Evolutionary conservation across 768 basidiomycete species (phyloP).

Genomic region (Pulveroboletus sp.): DNA sequence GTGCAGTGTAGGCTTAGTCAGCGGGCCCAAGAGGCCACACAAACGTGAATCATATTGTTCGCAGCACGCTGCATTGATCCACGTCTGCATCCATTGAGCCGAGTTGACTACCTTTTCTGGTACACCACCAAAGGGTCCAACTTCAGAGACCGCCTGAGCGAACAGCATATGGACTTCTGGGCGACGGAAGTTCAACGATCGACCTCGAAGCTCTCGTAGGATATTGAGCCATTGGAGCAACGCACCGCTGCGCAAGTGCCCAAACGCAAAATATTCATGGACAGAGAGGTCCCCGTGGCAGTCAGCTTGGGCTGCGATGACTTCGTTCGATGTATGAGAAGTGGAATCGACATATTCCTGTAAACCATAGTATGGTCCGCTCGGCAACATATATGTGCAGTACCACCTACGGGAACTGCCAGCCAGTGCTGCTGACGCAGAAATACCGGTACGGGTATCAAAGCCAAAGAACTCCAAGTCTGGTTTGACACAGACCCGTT

Average conservation of each 20-base stretch:
- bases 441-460: constrained; percentile 15
- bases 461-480: constrained; percentile 28
- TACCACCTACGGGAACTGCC: constrained; percentile 5
- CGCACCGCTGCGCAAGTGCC: constrained; percentile 39
- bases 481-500: constrained; percentile 27
- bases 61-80: no score
- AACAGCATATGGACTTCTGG: no score
- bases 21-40: no score
- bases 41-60: no score
- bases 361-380: constrained; percentile 32
- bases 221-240: no score
- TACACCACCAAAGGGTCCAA: not conserved
- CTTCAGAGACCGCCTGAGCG: no score
- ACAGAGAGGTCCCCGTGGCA: constrained; percentile 40
- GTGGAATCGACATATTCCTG: constrained; percentile 35
- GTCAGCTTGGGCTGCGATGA: constrained; percentile 41
- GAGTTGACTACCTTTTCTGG: no score
- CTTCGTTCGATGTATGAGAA: constrained; percentile 38
- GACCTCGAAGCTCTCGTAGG: no score
- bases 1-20: no score
- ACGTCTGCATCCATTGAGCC: no score
- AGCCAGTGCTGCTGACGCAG: constrained; percentile 14
- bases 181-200: not conserved
- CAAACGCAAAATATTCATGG: constrained; percentile 45
- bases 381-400: constrained; percentile 33